Base-by-base conservation (phyloP, 192 early-diverging fungal genomes). In the Backusella tuberculispora region DNA sequence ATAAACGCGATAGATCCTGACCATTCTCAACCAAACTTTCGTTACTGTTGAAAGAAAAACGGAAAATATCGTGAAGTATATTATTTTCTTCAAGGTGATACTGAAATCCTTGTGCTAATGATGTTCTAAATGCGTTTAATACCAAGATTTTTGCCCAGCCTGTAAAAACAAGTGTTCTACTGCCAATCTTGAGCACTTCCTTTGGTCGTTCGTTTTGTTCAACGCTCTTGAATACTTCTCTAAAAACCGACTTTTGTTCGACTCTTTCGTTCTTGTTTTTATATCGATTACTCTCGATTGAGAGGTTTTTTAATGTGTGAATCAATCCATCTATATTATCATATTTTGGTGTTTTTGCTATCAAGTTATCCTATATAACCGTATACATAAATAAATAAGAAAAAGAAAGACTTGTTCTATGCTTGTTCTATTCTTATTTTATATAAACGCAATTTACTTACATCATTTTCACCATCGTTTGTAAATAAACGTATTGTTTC, bases 201-300 rank as follows among this genome's bases (percentile, higher is more conserved):
- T 71, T 50, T 9, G 92, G 92, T 34, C 82, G 70, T 40, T 84
- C 81, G 19, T 82, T 79, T 10, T 76, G 68, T 66, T 92, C 88
- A 12, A 94, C 88, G 15, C 87, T 90, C 26, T 74, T 76, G 8
- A 93, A 67, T 17, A 94, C 84, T 69, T 92, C 91, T 64, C 92
- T 78, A 73, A 94, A 87, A 2, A 85, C 87, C 3, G 83, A 85
- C 26, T 89, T 86, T 60, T 93, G 92, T 42, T 82, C 66, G 4
- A 79, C 80, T 15, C 83, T 75, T 72, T 88, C 89, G 63, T 84
- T 84, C 74, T 89, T 88, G 21, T 81, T 84, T 15, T 85, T 86
- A 41, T 84, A 85, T 67, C 86, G 83, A 72, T 66, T 83, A 45
- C 83, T 89, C 74, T 92, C 90, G 29, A 88, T 85, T 14, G 83